Evolutionary conservation across 352 stramenopile species (phyloP).

Genomic region (Phytophthora lateralis): DNA sequence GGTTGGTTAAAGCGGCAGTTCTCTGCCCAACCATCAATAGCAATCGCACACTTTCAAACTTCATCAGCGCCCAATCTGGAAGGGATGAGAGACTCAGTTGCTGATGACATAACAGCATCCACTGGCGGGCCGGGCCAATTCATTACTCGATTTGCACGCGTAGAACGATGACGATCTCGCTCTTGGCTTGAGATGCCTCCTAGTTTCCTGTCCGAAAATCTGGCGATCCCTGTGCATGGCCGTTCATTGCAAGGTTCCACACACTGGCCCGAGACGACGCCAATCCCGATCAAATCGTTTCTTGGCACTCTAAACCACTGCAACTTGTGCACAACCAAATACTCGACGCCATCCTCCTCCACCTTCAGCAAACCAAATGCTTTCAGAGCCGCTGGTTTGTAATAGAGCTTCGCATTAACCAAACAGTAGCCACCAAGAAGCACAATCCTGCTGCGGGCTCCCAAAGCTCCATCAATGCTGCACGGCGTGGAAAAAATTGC

Average conservation of each 20-base stretch:
- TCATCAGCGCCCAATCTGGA: not conserved
- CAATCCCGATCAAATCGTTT: conserved; percentile 20
- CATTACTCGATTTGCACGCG: not conserved
- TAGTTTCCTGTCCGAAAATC: conserved; percentile 7
- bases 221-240: conserved; percentile 7
- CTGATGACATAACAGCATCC: not conserved
- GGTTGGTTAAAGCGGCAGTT: no score
- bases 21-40: no score
- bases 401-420: conserved; percentile 15
- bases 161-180: not conserved
- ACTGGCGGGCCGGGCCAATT: not conserved
- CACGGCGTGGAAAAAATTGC: conserved; percentile 14
- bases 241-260: conserved; percentile 17
- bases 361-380: conserved; percentile 21
- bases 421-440: conserved; percentile 17
- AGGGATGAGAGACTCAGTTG: not conserved
- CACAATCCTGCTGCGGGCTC: conserved; percentile 16
- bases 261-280: conserved; percentile 15
- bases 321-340: conserved; percentile 21
- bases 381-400: conserved; percentile 10
- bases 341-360: conserved; percentile 16
- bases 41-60: not conserved
- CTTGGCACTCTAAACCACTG: conserved; percentile 17
- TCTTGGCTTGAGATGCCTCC: conserved; percentile 1
- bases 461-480: conserved; percentile 22